These are phyloP conservation scores for Prillingera fragicola DNA, from an alignment of 1,284 basidiomycete species.

Conservation along the genomic window DNA sequence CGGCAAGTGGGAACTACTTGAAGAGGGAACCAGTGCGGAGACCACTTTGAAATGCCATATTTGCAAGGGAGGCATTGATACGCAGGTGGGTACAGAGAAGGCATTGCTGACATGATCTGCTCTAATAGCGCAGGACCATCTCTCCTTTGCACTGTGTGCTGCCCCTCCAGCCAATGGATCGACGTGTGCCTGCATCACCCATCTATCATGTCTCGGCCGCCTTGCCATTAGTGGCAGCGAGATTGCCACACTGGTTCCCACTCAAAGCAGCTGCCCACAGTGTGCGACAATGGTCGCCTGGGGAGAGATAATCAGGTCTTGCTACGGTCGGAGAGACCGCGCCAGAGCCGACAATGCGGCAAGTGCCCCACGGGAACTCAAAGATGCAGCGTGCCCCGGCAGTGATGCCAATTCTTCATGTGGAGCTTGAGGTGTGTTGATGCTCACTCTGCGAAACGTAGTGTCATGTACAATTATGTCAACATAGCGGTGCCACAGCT, in stretches of 20 bases:
- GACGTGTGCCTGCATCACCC: slow-evolving; percentile 51
- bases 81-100: slow-evolving; percentile 51
- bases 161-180: slow-evolving; percentile 18
- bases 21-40: slow-evolving; percentile 18
- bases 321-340: slow-evolving; percentile 57
- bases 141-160: slow-evolving; percentile 56
- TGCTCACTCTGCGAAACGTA: no score
- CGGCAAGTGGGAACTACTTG: slow-evolving; percentile 21
- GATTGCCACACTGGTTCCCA: not conserved
- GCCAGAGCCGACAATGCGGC: no score
- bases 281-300: slow-evolving; percentile 59
- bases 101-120: slow-evolving; percentile 10
- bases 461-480: no score
- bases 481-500: no score
- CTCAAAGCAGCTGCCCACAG: not conserved
- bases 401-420: no score
- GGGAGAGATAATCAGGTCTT: slow-evolving; percentile 67
- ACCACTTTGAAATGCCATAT: slow-evolving; percentile 52
- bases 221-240: no score
- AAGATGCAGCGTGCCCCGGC: no score
- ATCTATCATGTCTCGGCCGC: slow-evolving; percentile 68
- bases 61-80: slow-evolving; percentile 52
- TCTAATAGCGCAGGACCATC: slow-evolving; percentile 56
- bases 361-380: no score
- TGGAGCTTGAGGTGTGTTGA: no score